Percentiles rank a stretch among this genome's conserved stretches.
phyloP scores from a whole-genome alignment of 768 basidiomycete genomes.

The Kwoniella bestiolae region DNA sequence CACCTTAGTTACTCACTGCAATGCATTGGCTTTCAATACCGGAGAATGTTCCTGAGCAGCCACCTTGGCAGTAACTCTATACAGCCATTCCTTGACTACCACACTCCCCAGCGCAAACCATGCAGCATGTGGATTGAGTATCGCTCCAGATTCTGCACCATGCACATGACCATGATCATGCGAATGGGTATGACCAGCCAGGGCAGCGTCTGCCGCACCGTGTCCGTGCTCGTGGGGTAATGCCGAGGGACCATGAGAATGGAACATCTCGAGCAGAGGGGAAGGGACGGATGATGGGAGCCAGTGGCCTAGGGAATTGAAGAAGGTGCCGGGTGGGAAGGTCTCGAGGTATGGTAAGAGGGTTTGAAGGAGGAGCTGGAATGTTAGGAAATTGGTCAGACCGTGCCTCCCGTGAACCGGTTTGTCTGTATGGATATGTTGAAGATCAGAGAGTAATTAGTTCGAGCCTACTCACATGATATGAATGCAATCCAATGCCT shows the following conservation, averaged over 20 bases:
- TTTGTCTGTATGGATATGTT: no score
- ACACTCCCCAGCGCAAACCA: conserved; percentile 91
- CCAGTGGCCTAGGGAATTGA: conserved; percentile 42
- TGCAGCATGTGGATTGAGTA: conserved; percentile 88
- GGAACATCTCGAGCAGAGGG: conserved; percentile 56
- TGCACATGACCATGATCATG: conserved; percentile 53
- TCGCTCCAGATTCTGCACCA: conserved; percentile 54
- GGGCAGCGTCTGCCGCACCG: conserved; percentile 57
- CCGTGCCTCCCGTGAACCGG: no score
- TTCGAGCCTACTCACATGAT: conserved; percentile 59
- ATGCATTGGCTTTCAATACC: conserved; percentile 91
- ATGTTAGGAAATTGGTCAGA: no score
- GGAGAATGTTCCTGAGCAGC: conserved; percentile 89
- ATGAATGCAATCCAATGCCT: conserved; percentile 80
- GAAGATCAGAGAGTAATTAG: no score
- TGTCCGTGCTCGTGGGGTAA: conserved; percentile 60
- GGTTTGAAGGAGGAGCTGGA: conserved; percentile 74
- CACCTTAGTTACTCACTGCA: conserved; percentile 65
- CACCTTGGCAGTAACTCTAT: conserved; percentile 82
- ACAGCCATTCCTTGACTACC: conserved; percentile 87
- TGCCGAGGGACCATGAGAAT: conserved; percentile 62
- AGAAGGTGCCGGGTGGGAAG: conserved; percentile 65
- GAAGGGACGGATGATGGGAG: conserved; percentile 54
- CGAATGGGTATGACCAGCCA: conserved; percentile 57
- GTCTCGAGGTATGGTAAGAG: conserved; percentile 70